These are phyloP conservation scores for Cnidoscolus chayamansa DNA, from an alignment of 441 rosid genomes.

Conservation along the genomic window DNA sequence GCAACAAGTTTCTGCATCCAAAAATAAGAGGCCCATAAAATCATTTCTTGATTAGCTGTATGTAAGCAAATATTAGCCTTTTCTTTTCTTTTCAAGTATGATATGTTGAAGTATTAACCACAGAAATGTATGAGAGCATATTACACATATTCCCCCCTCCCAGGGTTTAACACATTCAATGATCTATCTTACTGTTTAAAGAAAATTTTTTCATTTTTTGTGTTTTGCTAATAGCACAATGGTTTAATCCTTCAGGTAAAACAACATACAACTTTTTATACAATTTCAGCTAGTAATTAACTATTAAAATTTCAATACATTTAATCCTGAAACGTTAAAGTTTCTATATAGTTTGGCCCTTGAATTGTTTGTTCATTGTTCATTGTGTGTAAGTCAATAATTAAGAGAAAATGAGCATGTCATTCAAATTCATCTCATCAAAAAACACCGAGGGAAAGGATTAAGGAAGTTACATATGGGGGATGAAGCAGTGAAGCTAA, in stretches of 20 bases:
- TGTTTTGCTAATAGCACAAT: background rate
- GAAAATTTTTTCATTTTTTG: background rate
- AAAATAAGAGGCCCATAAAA: background rate
- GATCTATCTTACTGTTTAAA: no score
- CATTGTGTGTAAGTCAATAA: background rate
- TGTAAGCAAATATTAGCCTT: background rate
- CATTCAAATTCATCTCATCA: background rate
- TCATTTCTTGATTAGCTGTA: background rate
- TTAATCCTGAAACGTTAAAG: background rate
- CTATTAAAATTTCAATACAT: background rate
- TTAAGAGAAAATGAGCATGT: background rate
- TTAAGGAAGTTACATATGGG: background rate
- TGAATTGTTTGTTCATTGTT: no score
- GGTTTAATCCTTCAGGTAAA: background rate
- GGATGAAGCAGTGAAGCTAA: slow-evolving; percentile 2
- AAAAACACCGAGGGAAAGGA: background rate
- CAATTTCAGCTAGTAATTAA: no score
- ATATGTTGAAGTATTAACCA: background rate
- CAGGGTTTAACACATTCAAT: no score
- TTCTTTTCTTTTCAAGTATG: background rate
- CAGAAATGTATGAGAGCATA: background rate
- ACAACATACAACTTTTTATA: background rate
- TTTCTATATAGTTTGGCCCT: background rate
- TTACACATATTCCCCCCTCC: no score
- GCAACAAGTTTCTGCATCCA: slow-evolving; percentile 45